Evolutionary conservation across 1,284 basidiomycete species (phyloP), one percentile per base, ranked within the genome.

Genomic region (Trichosporon asahii): DNA sequence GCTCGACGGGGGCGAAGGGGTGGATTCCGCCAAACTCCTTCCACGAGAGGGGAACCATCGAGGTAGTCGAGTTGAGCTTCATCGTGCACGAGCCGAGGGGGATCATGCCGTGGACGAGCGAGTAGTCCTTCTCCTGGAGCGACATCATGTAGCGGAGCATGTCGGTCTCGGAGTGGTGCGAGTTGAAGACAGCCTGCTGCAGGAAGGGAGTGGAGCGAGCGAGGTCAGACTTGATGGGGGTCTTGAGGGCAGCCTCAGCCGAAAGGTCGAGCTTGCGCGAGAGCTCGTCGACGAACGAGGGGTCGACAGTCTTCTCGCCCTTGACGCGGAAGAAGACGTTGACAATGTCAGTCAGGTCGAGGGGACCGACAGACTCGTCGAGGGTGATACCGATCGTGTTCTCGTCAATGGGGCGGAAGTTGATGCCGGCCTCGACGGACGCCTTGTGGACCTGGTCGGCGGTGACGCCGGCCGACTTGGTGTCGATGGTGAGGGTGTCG

Each of bases 71-170:
- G 86, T 98, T 98, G 74, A 98, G 88, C 86, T 98, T 95, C 94
- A 96, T 97, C 11, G 94, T 95, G 83, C 93, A 95, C 78, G 92
- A 96, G 68, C 96, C 96, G 14, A 99, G 89, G 4, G 97, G 92
- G 77, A 98, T 98, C 94, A 98, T 98, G 49, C 93, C 90, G 81
- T 99, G 95, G 6, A 93, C 91, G 40, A 99, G 90, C 35, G 93
- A 93, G 69, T 98, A 88, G 82, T 99, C 96, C 86, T 98, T 98
- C 68, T 90, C 90, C 76, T 96, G 93, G 63, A 99, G 88, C 76
- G 94, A 90, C 85, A 94, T 90, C 81, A 99, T 93, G 85, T 98
- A 98, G 63, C 95, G 92, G 65, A 99, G 86, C 91, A 99, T 94
- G 85, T 98, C 94, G 1, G 96, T 98, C 86, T 99, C 96, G 8